Conservation (phyloP, 2,329 filamentous ascomycete species). For the Cladobotryum mycophilum region DNA sequence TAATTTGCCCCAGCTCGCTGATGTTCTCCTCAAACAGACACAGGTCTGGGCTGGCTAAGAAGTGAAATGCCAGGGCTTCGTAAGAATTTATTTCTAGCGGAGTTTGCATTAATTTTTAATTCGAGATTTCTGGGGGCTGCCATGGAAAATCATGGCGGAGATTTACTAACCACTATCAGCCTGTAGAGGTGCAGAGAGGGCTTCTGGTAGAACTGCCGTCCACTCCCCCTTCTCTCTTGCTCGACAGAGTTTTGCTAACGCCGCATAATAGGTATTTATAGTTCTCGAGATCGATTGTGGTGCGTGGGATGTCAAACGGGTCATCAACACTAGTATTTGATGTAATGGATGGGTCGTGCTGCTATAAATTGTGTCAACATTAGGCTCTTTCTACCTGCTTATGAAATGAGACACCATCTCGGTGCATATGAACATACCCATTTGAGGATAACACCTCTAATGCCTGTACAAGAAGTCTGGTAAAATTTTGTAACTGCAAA, state of each 20-base stretch:
- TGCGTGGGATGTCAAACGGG: constrained; percentile 20
- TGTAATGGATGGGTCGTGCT: constrained; percentile 13
- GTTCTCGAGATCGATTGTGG: constrained; percentile 19
- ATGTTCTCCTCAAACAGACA: constrained; percentile 36
- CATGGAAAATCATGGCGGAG: no score
- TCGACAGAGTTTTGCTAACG: constrained; percentile 32
- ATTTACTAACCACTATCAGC: constrained; percentile 4
- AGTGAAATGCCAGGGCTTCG: constrained; percentile 31
- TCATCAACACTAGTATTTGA: constrained; percentile 30
- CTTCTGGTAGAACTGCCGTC: constrained; percentile 20
- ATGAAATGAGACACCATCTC: background rate
- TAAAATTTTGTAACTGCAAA: constrained; percentile 30
- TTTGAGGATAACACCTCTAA: constrained; percentile 20
- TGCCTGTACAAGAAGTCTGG: constrained; percentile 29
- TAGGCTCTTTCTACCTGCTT: background rate
- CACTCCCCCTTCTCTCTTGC: constrained; percentile 15
- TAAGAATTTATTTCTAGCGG: constrained; percentile 22
- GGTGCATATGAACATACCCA: constrained; percentile 19
- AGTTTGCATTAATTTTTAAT: background rate
- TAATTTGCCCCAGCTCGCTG: constrained; percentile 25
- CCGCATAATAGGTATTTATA: constrained; percentile 33
- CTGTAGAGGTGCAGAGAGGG: constrained; percentile 25
- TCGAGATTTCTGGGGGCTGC: constrained; percentile 13
- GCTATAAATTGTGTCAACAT: constrained; percentile 16
- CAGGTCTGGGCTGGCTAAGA: constrained; percentile 33